Percentiles rank a stretch among this genome's conserved stretches.
These are phyloP conservation scores for Aspergillus niger DNA, from an alignment of 2,329 filamentous ascomycete species.

Conservation along the genomic window DNA sequence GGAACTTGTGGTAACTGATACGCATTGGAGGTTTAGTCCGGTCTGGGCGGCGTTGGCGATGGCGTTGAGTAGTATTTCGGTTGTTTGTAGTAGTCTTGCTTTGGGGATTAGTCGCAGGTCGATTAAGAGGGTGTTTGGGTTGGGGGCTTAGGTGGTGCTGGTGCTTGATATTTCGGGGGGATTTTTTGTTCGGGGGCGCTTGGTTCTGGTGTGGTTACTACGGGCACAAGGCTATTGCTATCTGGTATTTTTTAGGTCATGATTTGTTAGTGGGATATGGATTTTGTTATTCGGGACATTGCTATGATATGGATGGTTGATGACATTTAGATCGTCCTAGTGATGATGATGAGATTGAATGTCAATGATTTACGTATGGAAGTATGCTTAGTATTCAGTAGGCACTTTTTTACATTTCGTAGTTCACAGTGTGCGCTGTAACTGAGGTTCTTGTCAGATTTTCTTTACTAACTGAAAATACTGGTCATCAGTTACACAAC, in stretches of 20 bases:
- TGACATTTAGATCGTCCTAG: neutral
- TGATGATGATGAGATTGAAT: neutral
- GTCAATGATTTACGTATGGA: neutral
- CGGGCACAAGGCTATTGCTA: neutral
- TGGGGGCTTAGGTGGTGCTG: slow-evolving; percentile 9
- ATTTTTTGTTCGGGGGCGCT: neutral
- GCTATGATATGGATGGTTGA: neutral
- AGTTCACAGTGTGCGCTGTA: too few species aligned
- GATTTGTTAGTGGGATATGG: neutral
- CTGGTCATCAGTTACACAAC: too few species aligned
- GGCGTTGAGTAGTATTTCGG: slow-evolving; percentile 88
- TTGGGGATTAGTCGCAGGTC: slow-evolving; percentile 56
- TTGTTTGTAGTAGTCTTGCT: slow-evolving; percentile 77
- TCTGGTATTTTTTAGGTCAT: neutral
- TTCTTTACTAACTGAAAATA: too few species aligned
- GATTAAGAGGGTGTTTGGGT: slow-evolving; percentile 22
- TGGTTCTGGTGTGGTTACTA: neutral
- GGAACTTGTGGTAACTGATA: slow-evolving; percentile 32
- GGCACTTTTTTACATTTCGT: too few species aligned
- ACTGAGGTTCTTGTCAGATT: too few species aligned
- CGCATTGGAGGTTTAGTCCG: slow-evolving; percentile 51
- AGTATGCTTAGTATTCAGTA: too few species aligned
- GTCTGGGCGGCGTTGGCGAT: slow-evolving; percentile 87
- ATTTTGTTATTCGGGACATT: neutral
- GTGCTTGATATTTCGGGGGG: neutral